Evolutionary conservation across 495 filamentous ascomycete genomes (phyloP).

Genomic region (Penicillium psychrofluorescens): DNA sequence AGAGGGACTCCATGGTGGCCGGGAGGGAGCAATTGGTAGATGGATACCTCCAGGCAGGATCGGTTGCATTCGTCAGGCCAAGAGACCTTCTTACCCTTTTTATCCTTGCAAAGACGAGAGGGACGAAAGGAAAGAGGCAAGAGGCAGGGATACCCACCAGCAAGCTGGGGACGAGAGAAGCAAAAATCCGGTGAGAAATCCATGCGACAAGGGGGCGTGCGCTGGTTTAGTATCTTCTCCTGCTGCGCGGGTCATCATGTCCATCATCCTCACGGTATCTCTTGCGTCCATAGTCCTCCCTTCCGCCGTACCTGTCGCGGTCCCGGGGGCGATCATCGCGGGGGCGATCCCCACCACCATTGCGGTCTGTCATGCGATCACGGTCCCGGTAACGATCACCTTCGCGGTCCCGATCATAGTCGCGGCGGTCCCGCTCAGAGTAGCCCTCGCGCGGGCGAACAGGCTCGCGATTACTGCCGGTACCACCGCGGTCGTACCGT

Average conservation of each 20-base stretch:
- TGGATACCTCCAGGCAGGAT: too few species aligned
- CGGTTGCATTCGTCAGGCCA: constrained; percentile 1
- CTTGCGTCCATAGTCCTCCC: constrained; percentile 54
- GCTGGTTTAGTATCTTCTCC: constrained; percentile 61
- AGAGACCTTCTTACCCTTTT: constrained; percentile 20
- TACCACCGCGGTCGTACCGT: constrained; percentile 42
- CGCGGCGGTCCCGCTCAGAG: constrained; percentile 47
- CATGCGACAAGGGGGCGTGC: constrained; percentile 13
- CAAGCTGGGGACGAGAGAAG: constrained; percentile 27
- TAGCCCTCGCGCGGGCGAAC: constrained; percentile 42
- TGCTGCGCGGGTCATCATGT: constrained; percentile 72
- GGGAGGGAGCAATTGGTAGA: background rate
- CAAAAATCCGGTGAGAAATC: constrained; percentile 10
- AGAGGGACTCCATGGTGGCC: constrained; percentile 3
- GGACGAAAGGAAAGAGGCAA: constrained; percentile 12
- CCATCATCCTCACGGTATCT: constrained; percentile 49
- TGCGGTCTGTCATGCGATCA: constrained; percentile 23
- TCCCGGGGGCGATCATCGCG: constrained; percentile 45
- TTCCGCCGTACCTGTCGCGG: constrained; percentile 53
- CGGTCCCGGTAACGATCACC: constrained; percentile 49
- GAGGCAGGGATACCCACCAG: constrained; percentile 42
- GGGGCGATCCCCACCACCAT: constrained; percentile 22
- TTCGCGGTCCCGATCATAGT: constrained; percentile 54
- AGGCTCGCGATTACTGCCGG: constrained; percentile 49
- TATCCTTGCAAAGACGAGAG: constrained; percentile 58